These are phyloP conservation scores for Aspergillus novofumigatus DNA, from an alignment of 2,329 filamentous ascomycete species.

Conservation along the genomic window DNA sequence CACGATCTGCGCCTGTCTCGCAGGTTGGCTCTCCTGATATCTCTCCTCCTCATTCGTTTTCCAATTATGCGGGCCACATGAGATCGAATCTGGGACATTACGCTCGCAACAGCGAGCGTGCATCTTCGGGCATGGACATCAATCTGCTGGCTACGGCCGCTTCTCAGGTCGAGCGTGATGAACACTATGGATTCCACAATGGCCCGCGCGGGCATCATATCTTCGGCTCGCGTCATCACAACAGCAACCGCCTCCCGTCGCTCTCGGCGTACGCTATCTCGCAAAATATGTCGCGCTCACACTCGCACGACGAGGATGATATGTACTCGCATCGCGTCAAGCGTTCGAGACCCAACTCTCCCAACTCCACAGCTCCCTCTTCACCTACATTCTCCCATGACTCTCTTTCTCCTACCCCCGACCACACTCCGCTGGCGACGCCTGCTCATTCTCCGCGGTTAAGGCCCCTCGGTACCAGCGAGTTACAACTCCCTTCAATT, in stretches of 20 bases:
- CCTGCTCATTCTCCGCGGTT: slow-evolving; percentile 92
- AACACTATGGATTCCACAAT: slow-evolving; percentile 43
- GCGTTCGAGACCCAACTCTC: slow-evolving; percentile 87
- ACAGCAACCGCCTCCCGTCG: slow-evolving; percentile 62
- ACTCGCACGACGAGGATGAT: slow-evolving; percentile 73
- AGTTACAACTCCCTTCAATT: slow-evolving; percentile 81
- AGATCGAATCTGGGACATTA: slow-evolving; percentile 57
- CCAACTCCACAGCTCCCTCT: slow-evolving; percentile 90
- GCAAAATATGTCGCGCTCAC: slow-evolving; percentile 85
- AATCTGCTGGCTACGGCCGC: slow-evolving; percentile 67
- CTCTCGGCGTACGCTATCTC: slow-evolving; percentile 70
- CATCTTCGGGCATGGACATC: slow-evolving; percentile 55
- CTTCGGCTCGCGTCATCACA: slow-evolving; percentile 43
- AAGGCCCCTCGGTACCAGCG: slow-evolving; percentile 65
- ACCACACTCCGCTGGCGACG: slow-evolving; percentile 97
- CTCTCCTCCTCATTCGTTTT: slow-evolving; percentile 86
- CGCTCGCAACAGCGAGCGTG: slow-evolving; percentile 44
- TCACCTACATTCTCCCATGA: slow-evolving; percentile 96
- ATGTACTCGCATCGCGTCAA: slow-evolving; percentile 74
- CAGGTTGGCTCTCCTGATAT: slow-evolving; percentile 90
- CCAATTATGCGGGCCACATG: slow-evolving; percentile 56
- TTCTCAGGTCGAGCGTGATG: slow-evolving; percentile 62
- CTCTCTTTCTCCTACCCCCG: slow-evolving; percentile 89
- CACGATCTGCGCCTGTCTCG: slow-evolving; percentile 83
- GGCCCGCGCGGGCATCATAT: slow-evolving; percentile 46